Conservation (phyloP, 208 protist species). For the Trichomonas tenax region DNA sequence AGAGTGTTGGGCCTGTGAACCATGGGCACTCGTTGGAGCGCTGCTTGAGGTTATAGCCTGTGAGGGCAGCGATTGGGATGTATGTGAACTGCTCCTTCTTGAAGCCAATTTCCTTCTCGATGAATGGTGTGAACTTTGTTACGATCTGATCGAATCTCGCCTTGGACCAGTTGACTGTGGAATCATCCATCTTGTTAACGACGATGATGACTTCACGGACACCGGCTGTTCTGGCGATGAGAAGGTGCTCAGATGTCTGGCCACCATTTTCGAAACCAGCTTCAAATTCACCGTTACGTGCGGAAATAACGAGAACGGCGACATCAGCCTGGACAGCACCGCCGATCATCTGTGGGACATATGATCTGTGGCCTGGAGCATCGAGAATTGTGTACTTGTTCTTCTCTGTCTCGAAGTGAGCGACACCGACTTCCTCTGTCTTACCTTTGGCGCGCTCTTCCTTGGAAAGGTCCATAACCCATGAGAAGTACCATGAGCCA, state of each 20-base stretch:
- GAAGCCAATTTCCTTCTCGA: conserved; percentile 72
- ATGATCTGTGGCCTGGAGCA: conserved; percentile 93
- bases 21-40: background rate
- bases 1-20: conserved; percentile 20
- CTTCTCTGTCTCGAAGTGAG: conserved; percentile 78
- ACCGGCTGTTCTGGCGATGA: conserved; percentile 90
- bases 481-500: conserved; percentile 83
- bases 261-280: conserved; percentile 93
- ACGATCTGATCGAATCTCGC: conserved; percentile 74
- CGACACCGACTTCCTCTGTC: conserved; percentile 81
- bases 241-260: conserved; percentile 94
- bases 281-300: conserved; percentile 77
- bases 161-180: conserved; percentile 54
- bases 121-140: conserved; percentile 73
- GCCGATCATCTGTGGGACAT: conserved; percentile 96
- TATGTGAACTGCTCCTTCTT: conserved; percentile 43
- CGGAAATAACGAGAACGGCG: conserved; percentile 91
- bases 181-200: conserved; percentile 99
- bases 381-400: conserved; percentile 91
- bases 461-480: conserved; percentile 91
- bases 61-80: conserved; percentile 21
- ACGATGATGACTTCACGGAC: conserved; percentile 78
- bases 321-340: conserved; percentile 91
- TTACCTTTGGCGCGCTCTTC: conserved; percentile 92
- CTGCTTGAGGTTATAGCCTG: background rate